These are phyloP conservation scores for Candida tetrigidarum DNA, from an alignment of 1,139 yeast species.

Conservation along the genomic window DNA sequence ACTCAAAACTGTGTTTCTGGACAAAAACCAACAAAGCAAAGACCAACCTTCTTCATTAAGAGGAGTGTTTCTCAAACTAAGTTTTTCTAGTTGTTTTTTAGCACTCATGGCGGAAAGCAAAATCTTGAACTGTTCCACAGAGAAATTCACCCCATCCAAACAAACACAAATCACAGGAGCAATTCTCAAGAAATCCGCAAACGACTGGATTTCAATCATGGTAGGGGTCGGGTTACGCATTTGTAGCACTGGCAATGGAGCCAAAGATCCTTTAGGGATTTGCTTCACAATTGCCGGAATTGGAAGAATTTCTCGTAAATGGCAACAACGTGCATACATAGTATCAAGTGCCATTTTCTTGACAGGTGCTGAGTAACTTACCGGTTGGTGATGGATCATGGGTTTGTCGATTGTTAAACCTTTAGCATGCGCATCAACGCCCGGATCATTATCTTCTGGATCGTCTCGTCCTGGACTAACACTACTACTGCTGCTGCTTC, in stretches of 20 bases:
- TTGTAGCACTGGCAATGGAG: constrained; percentile 67
- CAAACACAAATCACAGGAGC: constrained; percentile 74
- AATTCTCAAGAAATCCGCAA: constrained; percentile 73
- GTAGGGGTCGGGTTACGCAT: constrained; percentile 76
- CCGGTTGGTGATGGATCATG: constrained; percentile 33
- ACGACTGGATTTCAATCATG: constrained; percentile 71
- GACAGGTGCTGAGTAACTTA: constrained; percentile 38
- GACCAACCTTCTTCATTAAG: constrained; percentile 73
- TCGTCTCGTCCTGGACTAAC: constrained; percentile 17
- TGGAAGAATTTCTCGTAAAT: constrained; percentile 71
- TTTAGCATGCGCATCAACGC: constrained; percentile 45
- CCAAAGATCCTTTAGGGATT: constrained; percentile 68
- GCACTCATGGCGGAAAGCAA: constrained; percentile 63
- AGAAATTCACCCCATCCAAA: constrained; percentile 68
- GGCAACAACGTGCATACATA: constrained; percentile 77
- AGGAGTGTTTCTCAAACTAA: constrained; percentile 74
- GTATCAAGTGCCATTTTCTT: constrained; percentile 60
- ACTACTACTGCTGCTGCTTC: constrained; percentile 3
- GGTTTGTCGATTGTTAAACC: constrained; percentile 53
- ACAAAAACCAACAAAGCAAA: constrained; percentile 67
- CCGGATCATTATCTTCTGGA: constrained; percentile 45
- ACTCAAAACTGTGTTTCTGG: constrained; percentile 58
- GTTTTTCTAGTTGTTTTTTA: constrained; percentile 63
- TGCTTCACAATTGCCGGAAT: constrained; percentile 79
- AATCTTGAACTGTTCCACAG: constrained; percentile 66